Base-by-base conservation (phyloP, 805 yeast species). In the Metschnikowia matae region DNA sequence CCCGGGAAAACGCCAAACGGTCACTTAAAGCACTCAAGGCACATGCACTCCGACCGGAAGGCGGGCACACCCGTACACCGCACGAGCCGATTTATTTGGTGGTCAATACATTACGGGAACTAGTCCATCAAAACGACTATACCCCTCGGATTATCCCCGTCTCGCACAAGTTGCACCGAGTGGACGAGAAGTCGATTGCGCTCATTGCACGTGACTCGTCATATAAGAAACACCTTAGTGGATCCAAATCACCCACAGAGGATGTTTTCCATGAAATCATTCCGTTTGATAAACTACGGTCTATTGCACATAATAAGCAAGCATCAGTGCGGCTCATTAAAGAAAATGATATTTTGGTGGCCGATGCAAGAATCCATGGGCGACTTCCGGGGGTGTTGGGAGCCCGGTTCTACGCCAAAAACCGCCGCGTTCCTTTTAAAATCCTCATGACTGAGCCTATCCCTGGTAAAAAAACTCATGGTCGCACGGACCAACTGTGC, bases 161-260 rank as follows among this genome's bases (percentile, higher is more conserved):
- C 11, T 73, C 80, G 0, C 69, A 77, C 55, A 75, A 79, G 54
- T 63, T 85, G 49, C 77, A 75, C 47, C 74, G 72, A 49, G 62
- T 80, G 2, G 75, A 75, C 18, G 77, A 78, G 18, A 69, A 77
- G 45, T 69, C 81, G 20, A 75, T 86, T 4, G 62, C 87, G 3
- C 70, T 89, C 17, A 75, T 89, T 13, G 85, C 92, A 7, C 87
- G 85, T 55, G 94, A 88, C 60, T 91, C 92, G 1, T 79, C 84
- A 4, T 87, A 81, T 58, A 71, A 82, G 34, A 71, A 70, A 10
- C 72, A 75, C 4, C 62, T 87, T 4, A 70, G 74, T 6, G 69
- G 67, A 29, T 75, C 76, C 50, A 80, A 74, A 15, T 70, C 81
- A 1, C 74, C 78, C 1, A 83, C 90, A 0, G 81, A 82, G 48